Evolutionary conservation across 2,329 filamentous ascomycete genomes (phyloP).

Genomic region (Calonectria hawksworthii): DNA sequence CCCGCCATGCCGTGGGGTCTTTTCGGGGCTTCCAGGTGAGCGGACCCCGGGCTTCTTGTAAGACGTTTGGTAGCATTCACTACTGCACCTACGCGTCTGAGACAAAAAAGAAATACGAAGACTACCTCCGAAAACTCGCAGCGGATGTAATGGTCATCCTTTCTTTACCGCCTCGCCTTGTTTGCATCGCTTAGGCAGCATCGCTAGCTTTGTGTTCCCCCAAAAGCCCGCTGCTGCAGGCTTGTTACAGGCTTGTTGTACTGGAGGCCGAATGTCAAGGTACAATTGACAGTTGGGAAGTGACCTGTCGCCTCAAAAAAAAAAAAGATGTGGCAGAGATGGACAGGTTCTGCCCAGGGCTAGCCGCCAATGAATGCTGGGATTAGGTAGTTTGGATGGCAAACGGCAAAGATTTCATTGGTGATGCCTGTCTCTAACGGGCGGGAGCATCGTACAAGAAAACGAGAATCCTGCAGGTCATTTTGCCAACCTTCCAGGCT

Average conservation of each 20-base stretch:
- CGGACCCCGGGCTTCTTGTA: neutral
- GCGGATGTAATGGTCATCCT: neutral
- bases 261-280: neutral
- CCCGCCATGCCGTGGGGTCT: conserved; percentile 3
- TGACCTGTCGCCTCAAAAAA: neutral
- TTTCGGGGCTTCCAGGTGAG: neutral
- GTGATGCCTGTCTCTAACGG: neutral
- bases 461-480: neutral
- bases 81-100: neutral
- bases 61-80: neutral
- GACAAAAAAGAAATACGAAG: neutral
- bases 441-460: neutral
- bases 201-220: neutral
- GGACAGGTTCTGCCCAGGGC: neutral
- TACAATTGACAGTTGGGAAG: neutral
- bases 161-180: neutral
- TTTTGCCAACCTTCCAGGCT: neutral
- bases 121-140: neutral
- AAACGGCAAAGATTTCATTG: neutral
- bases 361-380: neutral
- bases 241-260: neutral
- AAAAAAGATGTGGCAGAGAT: neutral
- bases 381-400: neutral
- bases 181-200: neutral
- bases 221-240: neutral